These are phyloP conservation scores for Tolypocladium nubicola DNA, from an alignment of 2,329 filamentous ascomycete genomes.

Conservation along the genomic window DNA sequence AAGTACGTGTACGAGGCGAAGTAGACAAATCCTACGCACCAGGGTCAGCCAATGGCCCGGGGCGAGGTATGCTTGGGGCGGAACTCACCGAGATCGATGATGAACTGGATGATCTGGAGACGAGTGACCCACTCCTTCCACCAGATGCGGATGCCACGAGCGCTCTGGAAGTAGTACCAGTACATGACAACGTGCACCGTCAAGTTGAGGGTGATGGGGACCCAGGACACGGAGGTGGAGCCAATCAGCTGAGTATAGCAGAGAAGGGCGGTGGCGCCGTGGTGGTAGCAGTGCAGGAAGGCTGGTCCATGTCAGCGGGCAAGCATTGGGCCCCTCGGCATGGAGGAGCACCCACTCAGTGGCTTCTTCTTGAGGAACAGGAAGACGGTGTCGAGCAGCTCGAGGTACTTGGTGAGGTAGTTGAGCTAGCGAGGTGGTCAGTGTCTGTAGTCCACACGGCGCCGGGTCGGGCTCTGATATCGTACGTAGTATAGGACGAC, in stretches of 20 bases:
- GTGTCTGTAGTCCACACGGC: conserved; percentile 8
- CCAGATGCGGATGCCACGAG: conserved; percentile 90
- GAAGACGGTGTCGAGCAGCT: conserved; percentile 92
- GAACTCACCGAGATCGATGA: conserved; percentile 82
- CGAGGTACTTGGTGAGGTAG: conserved; percentile 96
- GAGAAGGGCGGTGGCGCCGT: conserved; percentile 89
- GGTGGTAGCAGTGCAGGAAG: conserved; percentile 98
- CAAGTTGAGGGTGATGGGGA: conserved; percentile 85
- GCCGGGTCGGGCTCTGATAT: conserved; percentile 3
- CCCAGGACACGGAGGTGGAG: conserved; percentile 88
- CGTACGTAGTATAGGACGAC: conserved; percentile 95
- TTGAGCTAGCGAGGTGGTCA: conserved; percentile 58
- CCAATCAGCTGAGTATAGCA: conserved; percentile 97
- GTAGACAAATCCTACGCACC: conserved; percentile 75
- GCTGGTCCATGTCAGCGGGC: conserved; percentile 35
- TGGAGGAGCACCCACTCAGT: conserved; percentile 39
- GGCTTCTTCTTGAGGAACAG: conserved; percentile 99
- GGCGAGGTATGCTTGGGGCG: background rate
- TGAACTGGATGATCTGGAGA: conserved; percentile 93
- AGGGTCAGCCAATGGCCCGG: conserved; percentile 3
- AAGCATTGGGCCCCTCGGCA: background rate
- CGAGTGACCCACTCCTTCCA: conserved; percentile 99
- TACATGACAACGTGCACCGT: conserved; percentile 98
- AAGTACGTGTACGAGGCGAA: conserved; percentile 99
- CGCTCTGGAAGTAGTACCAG: conserved; percentile 99